Evolutionary conservation across 2,329 filamentous ascomycete species (phyloP).

Genomic region (Trichoderma atrobrunneum): DNA sequence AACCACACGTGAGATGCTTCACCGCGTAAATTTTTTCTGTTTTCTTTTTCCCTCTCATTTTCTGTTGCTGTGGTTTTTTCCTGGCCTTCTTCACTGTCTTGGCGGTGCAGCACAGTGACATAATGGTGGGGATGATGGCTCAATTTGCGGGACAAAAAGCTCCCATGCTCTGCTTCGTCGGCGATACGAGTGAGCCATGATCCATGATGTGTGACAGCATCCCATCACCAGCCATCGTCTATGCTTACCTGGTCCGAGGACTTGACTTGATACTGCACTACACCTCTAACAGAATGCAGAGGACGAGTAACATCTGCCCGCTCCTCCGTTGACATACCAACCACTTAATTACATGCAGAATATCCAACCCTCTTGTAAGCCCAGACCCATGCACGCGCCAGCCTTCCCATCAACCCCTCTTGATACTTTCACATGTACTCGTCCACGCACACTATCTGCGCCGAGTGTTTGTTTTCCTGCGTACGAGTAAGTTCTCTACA

Average conservation of each 20-base stretch:
- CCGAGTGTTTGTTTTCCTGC: background rate
- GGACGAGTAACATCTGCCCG: background rate
- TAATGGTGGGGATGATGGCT: slow-evolving; percentile 12
- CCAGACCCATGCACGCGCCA: background rate
- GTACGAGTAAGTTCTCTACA: slow-evolving; percentile 15
- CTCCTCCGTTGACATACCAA: background rate
- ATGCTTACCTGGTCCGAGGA: background rate
- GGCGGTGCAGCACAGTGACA: slow-evolving; percentile 15
- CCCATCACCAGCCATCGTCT: background rate
- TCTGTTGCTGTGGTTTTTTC: background rate
- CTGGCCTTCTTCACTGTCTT: slow-evolving; percentile 2
- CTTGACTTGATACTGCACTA: background rate
- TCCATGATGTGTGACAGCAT: background rate
- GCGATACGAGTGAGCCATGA: slow-evolving; percentile 2
- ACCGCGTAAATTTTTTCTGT: slow-evolving; percentile 8
- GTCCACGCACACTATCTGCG: too few species aligned
- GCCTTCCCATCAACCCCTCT: background rate
- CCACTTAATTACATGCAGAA: slow-evolving; percentile 14
- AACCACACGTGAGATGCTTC: slow-evolving; percentile 17
- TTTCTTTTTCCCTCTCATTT: background rate
- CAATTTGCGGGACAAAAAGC: background rate
- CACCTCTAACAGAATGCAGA: background rate
- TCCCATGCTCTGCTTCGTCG: slow-evolving; percentile 1
- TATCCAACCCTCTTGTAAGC: slow-evolving; percentile 7
- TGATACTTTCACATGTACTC: background rate